Conservation (phyloP, 75 land plant species). For the Cunninghamia lanceolata region DNA sequence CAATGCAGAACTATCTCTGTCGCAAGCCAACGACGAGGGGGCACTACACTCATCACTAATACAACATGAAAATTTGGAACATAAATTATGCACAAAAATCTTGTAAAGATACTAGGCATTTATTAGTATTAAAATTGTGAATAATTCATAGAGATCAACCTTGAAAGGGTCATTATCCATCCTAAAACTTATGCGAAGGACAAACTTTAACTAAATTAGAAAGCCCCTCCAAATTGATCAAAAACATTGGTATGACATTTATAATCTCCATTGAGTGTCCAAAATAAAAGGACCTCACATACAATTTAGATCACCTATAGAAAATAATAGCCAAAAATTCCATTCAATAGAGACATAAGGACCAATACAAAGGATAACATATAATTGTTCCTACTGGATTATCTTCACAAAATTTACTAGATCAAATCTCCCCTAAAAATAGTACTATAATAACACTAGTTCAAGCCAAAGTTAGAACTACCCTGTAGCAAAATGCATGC, state of each 20-base stretch:
- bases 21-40: too few relatives aligned
- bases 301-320: background rate
- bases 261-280: background rate
- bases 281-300: background rate
- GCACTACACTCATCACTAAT: constrained; percentile 48
- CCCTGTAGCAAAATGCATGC: background rate
- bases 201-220: constrained; percentile 83
- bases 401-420: constrained; percentile 46
- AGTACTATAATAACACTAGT: constrained; percentile 26
- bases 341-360: constrained; percentile 58
- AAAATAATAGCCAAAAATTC: constrained; percentile 42
- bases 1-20: too few relatives aligned
- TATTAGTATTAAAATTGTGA: background rate
- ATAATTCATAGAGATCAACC: constrained; percentile 32
- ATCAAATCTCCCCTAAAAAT: constrained; percentile 51
- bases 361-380: constrained; percentile 46
- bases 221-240: constrained; percentile 53
- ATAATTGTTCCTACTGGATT: constrained; percentile 47
- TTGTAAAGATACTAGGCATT: background rate
- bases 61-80: background rate
- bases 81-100: background rate
- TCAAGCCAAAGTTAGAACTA: background rate
- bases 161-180: constrained; percentile 83
- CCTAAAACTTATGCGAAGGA: constrained; percentile 82
- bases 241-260: background rate